A percentile compares a stretch with the other conserved stretches of the same genome.
Conservation (phyloP, 352 stramenopile species). For the Phytophthora crassamura region DNA sequence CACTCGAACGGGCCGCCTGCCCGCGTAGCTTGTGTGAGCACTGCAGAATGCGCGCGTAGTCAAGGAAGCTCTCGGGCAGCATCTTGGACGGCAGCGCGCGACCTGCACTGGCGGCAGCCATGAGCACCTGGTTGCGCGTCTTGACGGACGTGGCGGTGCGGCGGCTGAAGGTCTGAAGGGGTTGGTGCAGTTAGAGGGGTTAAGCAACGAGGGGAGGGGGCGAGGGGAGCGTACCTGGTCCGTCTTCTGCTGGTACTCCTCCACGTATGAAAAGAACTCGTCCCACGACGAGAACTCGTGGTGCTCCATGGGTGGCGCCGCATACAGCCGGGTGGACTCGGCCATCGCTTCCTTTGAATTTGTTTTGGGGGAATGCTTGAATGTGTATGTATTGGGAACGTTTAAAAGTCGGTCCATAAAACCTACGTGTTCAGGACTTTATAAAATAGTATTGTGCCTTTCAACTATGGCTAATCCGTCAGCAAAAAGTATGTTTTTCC, state of each 20-base stretch:
- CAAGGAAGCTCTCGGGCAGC: constrained; percentile 36
- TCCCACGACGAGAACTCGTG: constrained; percentile 33
- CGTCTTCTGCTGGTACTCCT: constrained; percentile 35
- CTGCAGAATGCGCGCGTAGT: constrained; percentile 44
- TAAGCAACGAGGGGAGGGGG: too few species aligned
- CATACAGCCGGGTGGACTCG: neutral
- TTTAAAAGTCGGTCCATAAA: too few species aligned
- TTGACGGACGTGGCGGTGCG: constrained; percentile 41
- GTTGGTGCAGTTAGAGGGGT: neutral
- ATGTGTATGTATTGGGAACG: too few species aligned
- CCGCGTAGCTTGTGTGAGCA: constrained; percentile 30
- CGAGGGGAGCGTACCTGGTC: constrained; percentile 21
- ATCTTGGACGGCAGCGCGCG: constrained; percentile 10
- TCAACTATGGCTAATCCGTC: too few species aligned
- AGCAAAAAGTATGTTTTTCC: too few species aligned
- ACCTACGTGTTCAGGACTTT: too few species aligned
- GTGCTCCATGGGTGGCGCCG: constrained; percentile 26
- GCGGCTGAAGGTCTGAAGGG: constrained; percentile 33
- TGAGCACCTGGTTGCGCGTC: constrained; percentile 39
- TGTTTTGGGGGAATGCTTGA: too few species aligned
- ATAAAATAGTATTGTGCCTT: too few species aligned
- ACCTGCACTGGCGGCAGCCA: constrained; percentile 26
- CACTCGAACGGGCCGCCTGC: neutral
- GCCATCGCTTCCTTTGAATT: too few species aligned
- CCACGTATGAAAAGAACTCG: constrained; percentile 39